Conservation (phyloP, 179 eudicot genomes). For the Beta corolliflora region DNA sequence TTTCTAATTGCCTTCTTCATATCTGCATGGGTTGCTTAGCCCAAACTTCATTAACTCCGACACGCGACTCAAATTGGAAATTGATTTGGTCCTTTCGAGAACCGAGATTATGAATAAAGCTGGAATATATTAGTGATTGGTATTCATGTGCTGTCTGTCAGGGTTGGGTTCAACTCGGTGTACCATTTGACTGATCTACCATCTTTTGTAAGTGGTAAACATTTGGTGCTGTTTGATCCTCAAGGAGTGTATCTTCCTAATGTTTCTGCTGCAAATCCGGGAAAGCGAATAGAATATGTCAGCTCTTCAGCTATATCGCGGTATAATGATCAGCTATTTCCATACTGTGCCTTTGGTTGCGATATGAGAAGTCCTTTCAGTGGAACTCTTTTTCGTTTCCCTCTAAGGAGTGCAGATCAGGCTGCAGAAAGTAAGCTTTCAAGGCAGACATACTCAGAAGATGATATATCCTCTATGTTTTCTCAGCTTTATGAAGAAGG, state of each 20-base stretch:
- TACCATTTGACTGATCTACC: slow-evolving; percentile 98
- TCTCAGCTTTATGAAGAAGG: slow-evolving; percentile 82
- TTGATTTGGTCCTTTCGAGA: background rate
- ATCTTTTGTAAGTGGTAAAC: slow-evolving; percentile 95
- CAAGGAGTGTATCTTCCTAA: slow-evolving; percentile 96
- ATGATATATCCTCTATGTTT: slow-evolving; percentile 84
- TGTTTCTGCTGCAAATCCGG: slow-evolving; percentile 91
- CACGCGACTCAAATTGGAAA: background rate
- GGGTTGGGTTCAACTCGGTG: slow-evolving; percentile 99
- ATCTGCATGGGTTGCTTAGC: slow-evolving; percentile 1
- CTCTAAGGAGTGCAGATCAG: slow-evolving; percentile 89
- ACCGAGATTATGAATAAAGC: background rate
- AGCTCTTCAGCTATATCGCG: slow-evolving; percentile 82
- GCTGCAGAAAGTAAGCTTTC: slow-evolving; percentile 92
- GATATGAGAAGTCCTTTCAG: slow-evolving; percentile 80
- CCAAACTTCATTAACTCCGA: background rate
- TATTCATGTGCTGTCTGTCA: slow-evolving; percentile 27
- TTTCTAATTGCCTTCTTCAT: background rate
- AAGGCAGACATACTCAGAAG: slow-evolving; percentile 85
- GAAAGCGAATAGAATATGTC: slow-evolving; percentile 92
- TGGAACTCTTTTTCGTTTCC: slow-evolving; percentile 97
- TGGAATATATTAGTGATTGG: slow-evolving; percentile 9
- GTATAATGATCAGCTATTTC: slow-evolving; percentile 87
- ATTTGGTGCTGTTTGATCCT: slow-evolving; percentile 93
- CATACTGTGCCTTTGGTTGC: slow-evolving; percentile 96